A percentile compares a stretch with the other conserved stretches of the same genome.
Evolutionary conservation across 345 rosid genomes (phyloP).

Genomic region (Abelmoschus esculentus): DNA sequence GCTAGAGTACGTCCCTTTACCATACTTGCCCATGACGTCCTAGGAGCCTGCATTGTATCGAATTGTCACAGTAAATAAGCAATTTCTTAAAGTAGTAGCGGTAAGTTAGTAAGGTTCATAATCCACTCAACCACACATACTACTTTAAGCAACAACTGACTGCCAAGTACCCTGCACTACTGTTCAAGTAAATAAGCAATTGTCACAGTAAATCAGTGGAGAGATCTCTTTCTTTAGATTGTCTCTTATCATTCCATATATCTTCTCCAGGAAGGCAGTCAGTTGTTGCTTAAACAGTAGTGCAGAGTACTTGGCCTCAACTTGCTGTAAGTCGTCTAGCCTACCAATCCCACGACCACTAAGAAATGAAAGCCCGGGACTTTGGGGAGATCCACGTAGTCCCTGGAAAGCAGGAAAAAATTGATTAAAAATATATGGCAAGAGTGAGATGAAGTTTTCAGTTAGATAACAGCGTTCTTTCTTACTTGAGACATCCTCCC

Average conservation of each 20-base stretch:
- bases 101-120: too few species aligned
- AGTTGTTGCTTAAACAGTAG: slow-evolving; percentile 96
- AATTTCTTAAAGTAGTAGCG: too few species aligned
- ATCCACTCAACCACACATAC: too few species aligned
- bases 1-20: slow-evolving; percentile 96
- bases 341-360: slow-evolving; percentile 65
- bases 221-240: slow-evolving; percentile 93
- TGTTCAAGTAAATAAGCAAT: too few species aligned
- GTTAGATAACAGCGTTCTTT: slow-evolving; percentile 11
- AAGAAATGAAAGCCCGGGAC: slow-evolving; percentile 75
- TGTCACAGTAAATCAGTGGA: too few species aligned
- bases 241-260: slow-evolving; percentile 98
- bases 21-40: slow-evolving; percentile 85
- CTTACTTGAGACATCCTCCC: slow-evolving; percentile 97
- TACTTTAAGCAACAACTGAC: too few species aligned
- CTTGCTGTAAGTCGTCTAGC: slow-evolving; percentile 82
- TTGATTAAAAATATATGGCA: slow-evolving; percentile 9
- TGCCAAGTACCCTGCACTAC: too few species aligned
- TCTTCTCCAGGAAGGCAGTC: slow-evolving; percentile 95
- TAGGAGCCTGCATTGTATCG: slow-evolving; percentile 67
- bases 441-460: slow-evolving; percentile 1
- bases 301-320: slow-evolving; percentile 96
- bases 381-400: slow-evolving; percentile 77
- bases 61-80: slow-evolving; percentile 3
- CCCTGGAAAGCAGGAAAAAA: slow-evolving; percentile 40